Evolutionary conservation across 768 basidiomycete species (phyloP).

Genomic region (Vararia minispora): DNA sequence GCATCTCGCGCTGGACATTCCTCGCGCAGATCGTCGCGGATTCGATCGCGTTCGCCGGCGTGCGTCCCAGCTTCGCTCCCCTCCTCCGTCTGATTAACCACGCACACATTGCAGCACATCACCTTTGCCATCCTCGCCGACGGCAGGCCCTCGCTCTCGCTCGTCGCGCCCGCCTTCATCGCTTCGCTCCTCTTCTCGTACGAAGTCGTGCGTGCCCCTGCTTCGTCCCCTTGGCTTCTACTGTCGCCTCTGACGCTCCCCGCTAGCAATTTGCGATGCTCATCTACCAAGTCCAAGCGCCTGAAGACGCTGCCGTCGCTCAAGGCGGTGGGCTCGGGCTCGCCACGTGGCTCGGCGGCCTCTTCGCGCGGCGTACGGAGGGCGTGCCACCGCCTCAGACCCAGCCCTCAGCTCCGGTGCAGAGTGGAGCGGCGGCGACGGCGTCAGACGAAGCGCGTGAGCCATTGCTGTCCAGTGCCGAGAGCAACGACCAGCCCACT

Average conservation of each 20-base stretch:
- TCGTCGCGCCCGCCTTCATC: constrained; percentile 77
- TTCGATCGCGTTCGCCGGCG: constrained; percentile 72
- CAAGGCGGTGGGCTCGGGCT: constrained; percentile 13
- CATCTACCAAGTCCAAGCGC: constrained; percentile 74
- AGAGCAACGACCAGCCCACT: too few species aligned
- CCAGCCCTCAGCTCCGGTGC: too few species aligned
- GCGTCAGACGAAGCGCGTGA: too few species aligned
- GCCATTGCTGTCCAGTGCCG: too few species aligned
- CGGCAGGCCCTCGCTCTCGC: constrained; percentile 67
- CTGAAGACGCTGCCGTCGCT: constrained; percentile 39
- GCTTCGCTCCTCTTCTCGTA: constrained; percentile 72
- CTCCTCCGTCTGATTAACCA: not conserved
- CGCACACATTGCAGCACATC: constrained; percentile 39
- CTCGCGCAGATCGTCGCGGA: constrained; percentile 71
- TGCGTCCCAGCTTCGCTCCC: constrained; percentile 14
- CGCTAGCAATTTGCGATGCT: constrained; percentile 76
- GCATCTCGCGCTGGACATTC: constrained; percentile 78
- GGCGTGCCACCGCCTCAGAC: too few species aligned
- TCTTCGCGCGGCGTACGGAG: too few species aligned
- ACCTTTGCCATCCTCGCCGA: constrained; percentile 82
- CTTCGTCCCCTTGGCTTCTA: not conserved
- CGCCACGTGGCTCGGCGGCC: constrained; percentile 11
- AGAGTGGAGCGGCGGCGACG: too few species aligned
- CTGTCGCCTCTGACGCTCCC: not conserved
- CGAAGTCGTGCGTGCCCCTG: constrained; percentile 54